A percentile compares a stretch with the other conserved stretches of the same genome.
Evolutionary conservation across 306 rosid genomes (phyloP).

Genomic region (Lathyrus aphaca): DNA sequence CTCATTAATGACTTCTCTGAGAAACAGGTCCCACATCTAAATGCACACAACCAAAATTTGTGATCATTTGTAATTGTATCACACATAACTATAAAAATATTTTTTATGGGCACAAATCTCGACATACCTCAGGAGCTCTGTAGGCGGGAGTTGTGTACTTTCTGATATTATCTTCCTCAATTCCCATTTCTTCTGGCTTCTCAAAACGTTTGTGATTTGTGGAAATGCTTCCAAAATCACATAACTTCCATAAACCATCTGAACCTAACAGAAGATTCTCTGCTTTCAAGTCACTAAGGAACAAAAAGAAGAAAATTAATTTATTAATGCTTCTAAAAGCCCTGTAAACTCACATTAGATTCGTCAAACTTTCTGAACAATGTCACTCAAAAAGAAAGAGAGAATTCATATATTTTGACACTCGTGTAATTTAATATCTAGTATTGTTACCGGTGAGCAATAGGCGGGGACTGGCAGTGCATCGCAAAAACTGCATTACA

Average conservation of each 20-base stretch:
- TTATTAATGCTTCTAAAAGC: conserved; percentile 1
- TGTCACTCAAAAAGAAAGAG: neutral
- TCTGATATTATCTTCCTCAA: conserved; percentile 98
- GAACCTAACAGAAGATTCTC: conserved; percentile 79
- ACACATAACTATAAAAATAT: neutral
- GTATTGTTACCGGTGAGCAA: conserved; percentile 85
- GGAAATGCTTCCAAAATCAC: conserved; percentile 96
- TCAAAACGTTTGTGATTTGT: conserved; percentile 93
- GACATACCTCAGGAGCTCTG: conserved; percentile 87
- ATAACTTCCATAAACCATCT: conserved; percentile 91
- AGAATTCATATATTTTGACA: conserved; percentile 6
- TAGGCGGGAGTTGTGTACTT: conserved; percentile 98
- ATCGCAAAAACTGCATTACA: conserved; percentile 92
- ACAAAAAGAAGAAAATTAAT: conserved; percentile 19
- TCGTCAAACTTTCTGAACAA: conserved; percentile 7
- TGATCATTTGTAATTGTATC: neutral
- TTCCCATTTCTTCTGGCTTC: conserved; percentile 98
- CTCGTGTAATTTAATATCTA: conserved; percentile 17
- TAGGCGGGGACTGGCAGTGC: conserved; percentile 90
- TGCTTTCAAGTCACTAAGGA: conserved; percentile 88
- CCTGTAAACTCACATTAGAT: neutral
- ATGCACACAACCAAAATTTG: conserved; percentile 37
- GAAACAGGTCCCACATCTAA: conserved; percentile 97
- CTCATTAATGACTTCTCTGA: conserved; percentile 86
- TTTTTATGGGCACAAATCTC: neutral